phyloP scores from a whole-genome alignment of 73 alveolate species.

The Paraurostyla sp. region DNA sequence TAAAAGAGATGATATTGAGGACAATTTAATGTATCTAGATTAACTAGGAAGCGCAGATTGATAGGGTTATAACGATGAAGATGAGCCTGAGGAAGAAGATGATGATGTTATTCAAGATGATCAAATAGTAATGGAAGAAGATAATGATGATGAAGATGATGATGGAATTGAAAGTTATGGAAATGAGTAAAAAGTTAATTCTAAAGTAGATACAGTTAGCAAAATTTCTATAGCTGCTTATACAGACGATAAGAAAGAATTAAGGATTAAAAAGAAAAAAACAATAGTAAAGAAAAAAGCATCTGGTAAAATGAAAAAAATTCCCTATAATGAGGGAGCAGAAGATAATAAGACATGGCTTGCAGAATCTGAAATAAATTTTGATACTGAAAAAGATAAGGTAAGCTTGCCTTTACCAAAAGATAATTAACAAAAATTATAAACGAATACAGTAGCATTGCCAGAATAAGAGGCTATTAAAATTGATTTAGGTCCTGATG shows the following conservation, averaged over 20 bases:
- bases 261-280: not conserved
- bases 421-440: too few relatives aligned
- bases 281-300: not conserved
- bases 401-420: too few relatives aligned
- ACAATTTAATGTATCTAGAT: conserved; percentile 16
- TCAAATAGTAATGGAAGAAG: conserved; percentile 21
- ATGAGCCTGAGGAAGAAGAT: conserved; percentile 55
- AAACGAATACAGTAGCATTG: not conserved
- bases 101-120: conserved; percentile 35
- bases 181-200: not conserved
- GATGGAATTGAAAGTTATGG: not conserved
- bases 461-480: not conserved
- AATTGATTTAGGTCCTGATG: not conserved
- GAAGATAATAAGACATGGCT: conserved; percentile 47
- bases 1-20: not conserved
- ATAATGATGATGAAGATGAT: conserved; percentile 32
- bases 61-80: conserved; percentile 37
- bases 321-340: conserved; percentile 57
- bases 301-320: not conserved
- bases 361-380: conserved; percentile 16
- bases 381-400: not conserved
- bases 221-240: conserved; percentile 17
- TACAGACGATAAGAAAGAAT: conserved; percentile 15
- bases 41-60: conserved; percentile 29
- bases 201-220: not conserved